Conservation (phyloP, 345 rosid species). For the Eucalyptus cloeziana region DNA sequence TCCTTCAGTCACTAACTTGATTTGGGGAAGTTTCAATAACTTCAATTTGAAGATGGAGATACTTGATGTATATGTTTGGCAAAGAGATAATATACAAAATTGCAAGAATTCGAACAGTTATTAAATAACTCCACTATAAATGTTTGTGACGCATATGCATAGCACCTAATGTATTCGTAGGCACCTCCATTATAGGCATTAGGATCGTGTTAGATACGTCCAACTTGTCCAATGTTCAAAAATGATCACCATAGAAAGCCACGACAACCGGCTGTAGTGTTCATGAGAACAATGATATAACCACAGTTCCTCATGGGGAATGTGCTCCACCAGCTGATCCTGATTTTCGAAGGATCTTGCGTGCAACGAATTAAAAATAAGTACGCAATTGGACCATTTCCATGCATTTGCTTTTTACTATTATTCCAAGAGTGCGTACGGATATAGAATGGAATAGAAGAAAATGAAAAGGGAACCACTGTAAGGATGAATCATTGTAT, state of each 20-base stretch:
- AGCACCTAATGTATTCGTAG: neutral
- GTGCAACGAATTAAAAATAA: neutral
- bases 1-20: neutral
- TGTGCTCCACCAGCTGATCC: neutral
- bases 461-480: neutral
- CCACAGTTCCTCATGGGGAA: neutral
- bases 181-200: neutral
- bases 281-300: neutral
- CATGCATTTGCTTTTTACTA: neutral
- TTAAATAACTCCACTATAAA: neutral
- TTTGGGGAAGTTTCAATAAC: neutral
- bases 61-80: too few species aligned
- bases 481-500: neutral
- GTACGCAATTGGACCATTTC: neutral
- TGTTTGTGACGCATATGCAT: neutral
- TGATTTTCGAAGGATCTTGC: neutral
- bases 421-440: neutral
- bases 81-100: neutral
- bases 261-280: neutral
- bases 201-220: neutral
- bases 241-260: neutral
- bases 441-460: neutral
- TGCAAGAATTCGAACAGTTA: neutral
- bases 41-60: neutral
- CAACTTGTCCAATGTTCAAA: neutral